Conservation (phyloP, 768 basidiomycete species). For the Leccinum rimulosum region DNA sequence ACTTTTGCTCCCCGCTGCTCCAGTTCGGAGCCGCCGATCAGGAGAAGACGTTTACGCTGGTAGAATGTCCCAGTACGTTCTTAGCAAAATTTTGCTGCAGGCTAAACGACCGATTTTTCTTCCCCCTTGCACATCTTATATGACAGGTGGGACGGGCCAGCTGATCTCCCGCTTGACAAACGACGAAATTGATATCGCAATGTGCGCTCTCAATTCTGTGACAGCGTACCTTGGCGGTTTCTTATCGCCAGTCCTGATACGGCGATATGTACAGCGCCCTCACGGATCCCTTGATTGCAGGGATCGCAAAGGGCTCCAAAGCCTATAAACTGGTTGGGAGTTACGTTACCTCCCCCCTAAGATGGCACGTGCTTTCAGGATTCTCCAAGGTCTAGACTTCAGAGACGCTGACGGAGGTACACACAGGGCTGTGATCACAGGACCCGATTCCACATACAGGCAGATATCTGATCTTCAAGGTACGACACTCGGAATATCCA, state of each 20-base stretch:
- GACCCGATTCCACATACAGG: slow-evolving; percentile 64
- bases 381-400: not conserved
- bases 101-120: not conserved
- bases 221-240: not conserved
- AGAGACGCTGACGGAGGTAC: not conserved
- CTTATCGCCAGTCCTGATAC: not conserved
- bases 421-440: slow-evolving; percentile 88
- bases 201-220: slow-evolving; percentile 44
- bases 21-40: slow-evolving; percentile 74
- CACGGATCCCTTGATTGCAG: slow-evolving; percentile 88
- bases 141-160: slow-evolving; percentile 79
- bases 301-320: slow-evolving; percentile 84
- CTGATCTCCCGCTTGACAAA: slow-evolving; percentile 71
- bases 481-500: slow-evolving; percentile 85
- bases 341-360: slow-evolving; percentile 85
- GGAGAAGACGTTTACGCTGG: slow-evolving; percentile 71
- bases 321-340: slow-evolving; percentile 91
- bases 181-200: slow-evolving; percentile 78
- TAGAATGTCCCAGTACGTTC: slow-evolving; percentile 81
- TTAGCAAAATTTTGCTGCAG: not conserved
- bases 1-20: slow-evolving; percentile 90
- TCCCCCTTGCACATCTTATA: too few species aligned
- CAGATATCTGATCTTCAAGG: slow-evolving; percentile 72
- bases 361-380: slow-evolving; percentile 55
- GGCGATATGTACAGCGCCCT: slow-evolving; percentile 57